Evolutionary conservation across 1,284 basidiomycete genomes (phyloP), one percentile per base, ranked within the genome.

Genomic region (Leccinum pallidistipes): DNA sequence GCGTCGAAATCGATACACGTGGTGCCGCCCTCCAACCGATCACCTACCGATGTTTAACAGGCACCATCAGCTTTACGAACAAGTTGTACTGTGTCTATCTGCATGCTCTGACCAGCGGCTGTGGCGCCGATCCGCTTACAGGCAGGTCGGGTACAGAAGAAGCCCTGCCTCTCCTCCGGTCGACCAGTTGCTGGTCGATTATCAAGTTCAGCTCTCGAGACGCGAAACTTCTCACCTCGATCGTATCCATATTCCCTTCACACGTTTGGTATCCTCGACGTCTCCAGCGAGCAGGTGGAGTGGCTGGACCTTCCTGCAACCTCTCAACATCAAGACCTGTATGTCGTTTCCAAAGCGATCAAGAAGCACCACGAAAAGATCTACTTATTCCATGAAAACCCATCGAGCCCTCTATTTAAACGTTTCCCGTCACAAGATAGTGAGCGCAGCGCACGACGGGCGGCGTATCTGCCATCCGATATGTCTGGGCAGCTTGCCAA

Each of bases 61-160:
- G 77, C 2, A 71, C 69, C 32, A 64, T 60, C 32, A 75, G 71
- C 12, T 62, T 80, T 49, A 69, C 69, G 1, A 77, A 72, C 63
- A 73, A 72, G 52, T 64, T 81, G 3, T 82, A 76, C 62, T 74
- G 73, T 52, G 71, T 77, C 0, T 80, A 80, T 55, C 71, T 85
- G 14, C 83, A 85, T 54, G 80, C 80, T 2, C 53, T 80, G 4
- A 83, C 79, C 0, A 77, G 77, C 36, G 66, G 64, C 3, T 75
- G 74, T 32, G 71, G 80, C 6, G 71, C 75, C 5, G 84, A 85
- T 66, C 79, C 79, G 1, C 69, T 86, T 8, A 81, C 79, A 0
- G 67, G 75, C 11, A 76, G 71, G 32, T 79, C 78, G 0, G 83
- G 83, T 4, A 79, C 76, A 1, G 78, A 82, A 56, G 77, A 83